Evolutionary conservation across 371 early-diverging fungal species (phyloP), one percentile per base, ranked within the genome.

Genomic region (Mortierella sp.): DNA sequence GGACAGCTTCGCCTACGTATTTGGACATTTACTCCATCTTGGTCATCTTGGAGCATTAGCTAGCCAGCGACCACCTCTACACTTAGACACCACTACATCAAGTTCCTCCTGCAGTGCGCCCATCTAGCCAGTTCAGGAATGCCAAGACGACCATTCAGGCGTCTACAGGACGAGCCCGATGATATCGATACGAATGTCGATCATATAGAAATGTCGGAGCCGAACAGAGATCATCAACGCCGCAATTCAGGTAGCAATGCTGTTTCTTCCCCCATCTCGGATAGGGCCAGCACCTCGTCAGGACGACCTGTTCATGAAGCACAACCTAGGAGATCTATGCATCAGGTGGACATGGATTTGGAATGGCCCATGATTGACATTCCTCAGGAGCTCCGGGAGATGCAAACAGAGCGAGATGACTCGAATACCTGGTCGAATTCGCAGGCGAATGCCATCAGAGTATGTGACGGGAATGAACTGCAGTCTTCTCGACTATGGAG

Each of bases 291-390:
- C 66, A 72, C 75, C n/a, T 72, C 72, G 21, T 64, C 65, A 28
- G 59, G 60, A 22, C 55, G 76, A 61, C 52, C 59, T 15, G 62
- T 53, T 11, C 72, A 72, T 43, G 76, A 82, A 28, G 60, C 43
- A 53, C 78, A 67, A 7, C 76, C 72, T 10, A 53, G 81, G 55
- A 63, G 74, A 66, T 75, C 76, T 11, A 76, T 74, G 76, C 76
- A 78, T 47, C 84, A 72, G 38, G 72, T 84, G n/a, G 80, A 75
- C 36, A 53, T 83, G 67, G 79, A 75, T 13, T 67, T 76, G 28
- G 83, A 84, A 28, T 84, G 85, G 85, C 83, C 85, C 45, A 69
- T 84, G 74, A 83, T 79, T 58, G 85, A 83, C 65, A 76, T 84
- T 61, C 85, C 85, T 33, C 76, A 83, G 77, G 85, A 84, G 55